These are phyloP conservation scores for Anastatica hierochuntica DNA, from an alignment of 345 rosid species.

Conservation along the genomic window DNA sequence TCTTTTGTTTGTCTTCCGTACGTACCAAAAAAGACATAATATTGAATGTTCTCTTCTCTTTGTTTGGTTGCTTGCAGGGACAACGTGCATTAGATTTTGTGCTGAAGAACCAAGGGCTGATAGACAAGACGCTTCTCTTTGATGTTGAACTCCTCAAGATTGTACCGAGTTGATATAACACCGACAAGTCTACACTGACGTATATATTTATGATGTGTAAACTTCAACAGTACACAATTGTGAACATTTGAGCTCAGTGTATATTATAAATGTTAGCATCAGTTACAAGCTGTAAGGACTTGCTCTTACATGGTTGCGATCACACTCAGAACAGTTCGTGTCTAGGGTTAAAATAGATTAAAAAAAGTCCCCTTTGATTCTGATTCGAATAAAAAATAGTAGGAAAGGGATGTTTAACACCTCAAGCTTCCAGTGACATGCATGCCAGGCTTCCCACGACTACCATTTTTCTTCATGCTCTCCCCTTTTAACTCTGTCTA, in stretches of 20 bases:
- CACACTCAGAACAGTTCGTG: too few relatives aligned
- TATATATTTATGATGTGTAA: neutral
- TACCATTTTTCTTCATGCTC: slow-evolving; percentile 60
- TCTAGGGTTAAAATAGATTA: too few relatives aligned
- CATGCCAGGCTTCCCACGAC: slow-evolving; percentile 93
- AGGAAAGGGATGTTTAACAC: too few relatives aligned
- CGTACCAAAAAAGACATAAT: neutral
- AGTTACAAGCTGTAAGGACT: too few relatives aligned
- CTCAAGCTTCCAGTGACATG: slow-evolving; percentile 81
- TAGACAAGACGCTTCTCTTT: slow-evolving; percentile 88
- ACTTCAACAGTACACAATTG: neutral
- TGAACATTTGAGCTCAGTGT: neutral
- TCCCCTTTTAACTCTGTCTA: slow-evolving; percentile 59
- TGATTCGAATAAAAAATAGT: too few relatives aligned
- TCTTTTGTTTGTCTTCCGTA: neutral
- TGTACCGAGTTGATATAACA: slow-evolving; percentile 34
- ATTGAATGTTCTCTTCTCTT: neutral
- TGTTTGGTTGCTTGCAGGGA: slow-evolving; percentile 40
- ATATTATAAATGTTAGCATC: too few relatives aligned
- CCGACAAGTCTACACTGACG: neutral
- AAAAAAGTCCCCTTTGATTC: too few relatives aligned
- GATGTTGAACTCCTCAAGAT: slow-evolving; percentile 89
- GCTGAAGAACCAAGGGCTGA: slow-evolving; percentile 84
- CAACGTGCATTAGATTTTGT: slow-evolving; percentile 96
- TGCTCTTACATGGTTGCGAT: too few relatives aligned